Percentiles rank a stretch among this genome's conserved stretches.
These are phyloP conservation scores for Leucocoprinus leucothites DNA, from an alignment of 768 basidiomycete species.

Conservation along the genomic window DNA sequence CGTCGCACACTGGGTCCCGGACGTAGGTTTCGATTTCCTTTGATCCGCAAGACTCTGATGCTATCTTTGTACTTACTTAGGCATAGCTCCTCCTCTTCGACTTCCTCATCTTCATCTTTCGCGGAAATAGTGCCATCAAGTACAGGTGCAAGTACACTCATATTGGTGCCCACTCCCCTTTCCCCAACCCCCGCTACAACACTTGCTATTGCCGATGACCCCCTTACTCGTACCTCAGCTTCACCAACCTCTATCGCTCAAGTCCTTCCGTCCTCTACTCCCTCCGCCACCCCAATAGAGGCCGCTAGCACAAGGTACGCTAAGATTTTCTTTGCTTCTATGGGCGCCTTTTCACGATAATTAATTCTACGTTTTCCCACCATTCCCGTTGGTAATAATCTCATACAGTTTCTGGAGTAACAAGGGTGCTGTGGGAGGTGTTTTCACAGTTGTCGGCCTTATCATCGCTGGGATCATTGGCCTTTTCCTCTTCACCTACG, in stretches of 20 bases:
- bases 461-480: conserved; percentile 22
- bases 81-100: neutral
- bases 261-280: neutral
- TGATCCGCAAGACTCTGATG: neutral
- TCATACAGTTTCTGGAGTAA: conserved; percentile 42
- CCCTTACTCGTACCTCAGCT: neutral
- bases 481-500: conserved; percentile 4
- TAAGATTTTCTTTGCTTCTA: neutral
- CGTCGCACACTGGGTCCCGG: neutral
- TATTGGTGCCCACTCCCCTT: neutral
- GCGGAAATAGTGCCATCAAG: neutral
- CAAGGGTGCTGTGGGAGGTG: conserved; percentile 43
- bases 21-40: neutral
- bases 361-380: neutral
- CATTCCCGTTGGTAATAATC: neutral
- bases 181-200: neutral
- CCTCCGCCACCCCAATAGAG: neutral
- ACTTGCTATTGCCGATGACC: neutral
- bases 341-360: neutral
- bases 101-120: neutral
- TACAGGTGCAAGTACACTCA: neutral
- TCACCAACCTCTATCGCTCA: neutral
- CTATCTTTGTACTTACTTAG: neutral
- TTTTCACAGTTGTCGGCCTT: conserved; percentile 40
- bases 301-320: neutral